Percentiles rank a stretch among this genome's conserved stretches.
Evolutionary conservation across 306 rosid genomes (phyloP).

Genomic region (Alnus glutinosa): DNA sequence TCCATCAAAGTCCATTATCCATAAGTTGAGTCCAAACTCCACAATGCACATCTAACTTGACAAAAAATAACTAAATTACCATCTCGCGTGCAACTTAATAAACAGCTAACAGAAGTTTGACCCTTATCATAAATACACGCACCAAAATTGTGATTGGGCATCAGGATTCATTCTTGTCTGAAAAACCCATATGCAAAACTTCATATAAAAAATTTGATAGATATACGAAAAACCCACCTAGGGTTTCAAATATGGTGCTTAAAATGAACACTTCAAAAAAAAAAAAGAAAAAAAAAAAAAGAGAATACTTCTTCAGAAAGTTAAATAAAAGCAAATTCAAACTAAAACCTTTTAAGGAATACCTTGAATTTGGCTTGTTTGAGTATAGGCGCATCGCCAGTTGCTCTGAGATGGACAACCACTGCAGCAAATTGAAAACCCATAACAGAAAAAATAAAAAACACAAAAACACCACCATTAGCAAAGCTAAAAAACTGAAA

Average conservation of each 20-base stretch:
- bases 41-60: background rate
- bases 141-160: background rate
- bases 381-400: slow-evolving; percentile 96
- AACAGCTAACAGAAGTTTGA: background rate
- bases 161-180: background rate
- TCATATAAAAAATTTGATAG: background rate
- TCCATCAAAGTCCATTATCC: background rate
- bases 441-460: background rate
- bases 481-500: background rate
- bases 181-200: background rate
- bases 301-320: background rate
- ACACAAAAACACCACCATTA: slow-evolving; percentile 8
- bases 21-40: background rate
- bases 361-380: slow-evolving; percentile 96
- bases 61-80: background rate
- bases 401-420: slow-evolving; percentile 96
- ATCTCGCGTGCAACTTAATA: background rate
- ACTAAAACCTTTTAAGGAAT: background rate
- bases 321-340: background rate
- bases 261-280: background rate
- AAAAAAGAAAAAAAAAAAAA: background rate
- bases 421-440: slow-evolving; percentile 47
- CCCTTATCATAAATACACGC: background rate
- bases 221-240: background rate
- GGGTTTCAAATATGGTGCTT: background rate